phyloP scores from a whole-genome alignment of 2,329 filamentous ascomycete genomes.

The Setomelanomma holmii region DNA sequence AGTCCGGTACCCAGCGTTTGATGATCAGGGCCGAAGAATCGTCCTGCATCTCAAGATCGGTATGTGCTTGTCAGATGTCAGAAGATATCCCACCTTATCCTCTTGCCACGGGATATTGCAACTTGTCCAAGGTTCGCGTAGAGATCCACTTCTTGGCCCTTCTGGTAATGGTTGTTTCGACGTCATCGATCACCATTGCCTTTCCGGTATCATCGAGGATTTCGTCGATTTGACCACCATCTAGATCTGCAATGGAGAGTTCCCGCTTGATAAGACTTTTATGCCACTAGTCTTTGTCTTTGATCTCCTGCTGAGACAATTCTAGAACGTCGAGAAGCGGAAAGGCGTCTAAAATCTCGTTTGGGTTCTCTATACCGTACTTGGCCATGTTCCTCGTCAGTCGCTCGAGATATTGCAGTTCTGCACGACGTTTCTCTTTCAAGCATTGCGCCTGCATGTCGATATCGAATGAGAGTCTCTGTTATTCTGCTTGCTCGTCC shows the following conservation, averaged over 20 bases:
- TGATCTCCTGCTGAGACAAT: slow-evolving; percentile 1
- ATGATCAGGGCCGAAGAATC: neutral
- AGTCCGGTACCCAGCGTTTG: slow-evolving; percentile 3
- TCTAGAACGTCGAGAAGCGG: neutral
- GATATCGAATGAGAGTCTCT: neutral
- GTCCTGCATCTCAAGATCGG: neutral
- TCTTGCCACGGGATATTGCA: neutral
- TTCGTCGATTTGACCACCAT: slow-evolving; percentile 1
- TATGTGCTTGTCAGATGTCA: neutral
- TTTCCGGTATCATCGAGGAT: neutral
- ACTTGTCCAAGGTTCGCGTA: neutral
- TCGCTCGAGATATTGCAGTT: neutral
- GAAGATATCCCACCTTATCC: neutral
- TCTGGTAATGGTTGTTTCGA: neutral
- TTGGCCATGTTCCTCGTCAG: slow-evolving; percentile 1
- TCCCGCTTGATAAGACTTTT: neutral
- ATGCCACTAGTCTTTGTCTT: slow-evolving; percentile 1
- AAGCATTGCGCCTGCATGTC: neutral
- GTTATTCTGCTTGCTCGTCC: neutral
- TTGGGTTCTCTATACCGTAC: neutral
- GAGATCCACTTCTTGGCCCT: slow-evolving; percentile 1
- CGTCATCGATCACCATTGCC: neutral
- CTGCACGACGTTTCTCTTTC: neutral
- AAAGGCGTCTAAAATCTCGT: neutral
- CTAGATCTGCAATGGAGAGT: neutral